Evolutionary conservation across 2,329 filamentous ascomycete genomes (phyloP).

Genomic region (Falciphora oryzae): DNA sequence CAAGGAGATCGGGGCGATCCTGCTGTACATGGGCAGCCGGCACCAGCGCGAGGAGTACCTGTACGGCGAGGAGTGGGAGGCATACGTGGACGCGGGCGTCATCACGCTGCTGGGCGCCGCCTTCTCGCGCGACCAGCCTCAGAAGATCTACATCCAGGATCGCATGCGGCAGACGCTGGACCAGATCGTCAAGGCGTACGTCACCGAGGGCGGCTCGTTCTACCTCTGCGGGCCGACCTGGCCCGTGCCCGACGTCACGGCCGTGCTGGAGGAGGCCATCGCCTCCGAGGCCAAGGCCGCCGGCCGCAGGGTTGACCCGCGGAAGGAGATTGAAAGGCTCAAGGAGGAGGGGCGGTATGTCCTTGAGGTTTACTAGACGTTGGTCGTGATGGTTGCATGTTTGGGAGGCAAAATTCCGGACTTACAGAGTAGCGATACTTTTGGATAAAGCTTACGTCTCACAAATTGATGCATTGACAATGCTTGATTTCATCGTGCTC

Average conservation of each 20-base stretch:
- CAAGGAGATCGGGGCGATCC: conserved; percentile 86
- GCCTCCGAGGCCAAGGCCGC: conserved; percentile 62
- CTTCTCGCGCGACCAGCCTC: conserved; percentile 91
- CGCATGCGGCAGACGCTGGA: conserved; percentile 84
- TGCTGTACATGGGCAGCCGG: conserved; percentile 93
- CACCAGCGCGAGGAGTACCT: conserved; percentile 98
- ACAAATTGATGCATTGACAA: background rate
- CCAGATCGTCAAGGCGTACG: conserved; percentile 80
- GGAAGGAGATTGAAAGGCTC: conserved; percentile 91
- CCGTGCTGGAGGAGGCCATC: conserved; percentile 90
- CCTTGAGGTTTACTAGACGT: conserved; percentile 80
- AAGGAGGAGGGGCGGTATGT: conserved; percentile 96
- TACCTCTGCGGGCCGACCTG: conserved; percentile 98
- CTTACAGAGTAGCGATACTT: too few relatives aligned
- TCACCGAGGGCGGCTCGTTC: conserved; percentile 83
- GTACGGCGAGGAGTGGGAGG: conserved; percentile 99
- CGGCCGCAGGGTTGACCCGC: conserved; percentile 76
- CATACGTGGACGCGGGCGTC: conserved; percentile 90
- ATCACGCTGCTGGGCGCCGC: conserved; percentile 90
- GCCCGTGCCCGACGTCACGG: conserved; percentile 95
- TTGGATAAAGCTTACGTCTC: background rate
- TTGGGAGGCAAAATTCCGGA: background rate
- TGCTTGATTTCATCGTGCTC: background rate
- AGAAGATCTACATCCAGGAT: conserved; percentile 99
- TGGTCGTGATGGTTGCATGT: background rate